Base-by-base conservation (phyloP, 164 flowering plant genomes). In the Nelumbo lutea region DNA sequence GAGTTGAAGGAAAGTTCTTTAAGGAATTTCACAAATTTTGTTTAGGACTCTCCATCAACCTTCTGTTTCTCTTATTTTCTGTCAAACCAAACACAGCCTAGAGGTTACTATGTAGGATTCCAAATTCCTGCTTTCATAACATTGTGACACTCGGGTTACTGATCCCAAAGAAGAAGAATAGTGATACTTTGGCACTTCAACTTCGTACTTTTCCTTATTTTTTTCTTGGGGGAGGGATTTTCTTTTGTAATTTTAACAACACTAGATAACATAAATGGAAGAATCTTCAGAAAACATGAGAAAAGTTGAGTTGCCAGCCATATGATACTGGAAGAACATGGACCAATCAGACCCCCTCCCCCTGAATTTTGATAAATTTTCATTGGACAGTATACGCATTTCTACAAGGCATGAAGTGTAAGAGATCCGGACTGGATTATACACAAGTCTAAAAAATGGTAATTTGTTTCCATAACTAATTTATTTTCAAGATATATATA, bases 401-500 rank as follows among this genome's bases (percentile, higher is more conserved):
- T 27, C 27, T 27, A 27, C 27, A 27, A 27, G 27, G 27, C 27
- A 27, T 27, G 27, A 27, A 27, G 27, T 27, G 27, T 27, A 27
- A 27, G 27, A 27, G 27, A 27, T 27, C 27, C 27, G 27, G 27
- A 27, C 27, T 27, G 27, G 27, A 27, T 27, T 27, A 27, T 27
- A 27, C 27, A 27, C 27, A 27, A 27, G 27, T 27, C 27, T 27
- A 51, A 51, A 51, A 7, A 10, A 51, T 2, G 10, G 48, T 46
- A 46, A 4, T 46, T 46, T 46, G 7, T 7, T 7, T 2, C 57
- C 3, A 53, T 27, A 15, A 15, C 7, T 27, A 66, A n/a, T 43
- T 55, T 44, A 44, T 66, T 58, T 64, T 70, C 64, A 57, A 45
- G 44, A 63, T 40, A 56, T 14, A 47, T 10, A 63, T 53, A 53